Evolutionary conservation across 371 early-diverging fungal genomes (phyloP), one percentile per base, ranked within the genome.

Genomic region (Mucor circinelloides): DNA sequence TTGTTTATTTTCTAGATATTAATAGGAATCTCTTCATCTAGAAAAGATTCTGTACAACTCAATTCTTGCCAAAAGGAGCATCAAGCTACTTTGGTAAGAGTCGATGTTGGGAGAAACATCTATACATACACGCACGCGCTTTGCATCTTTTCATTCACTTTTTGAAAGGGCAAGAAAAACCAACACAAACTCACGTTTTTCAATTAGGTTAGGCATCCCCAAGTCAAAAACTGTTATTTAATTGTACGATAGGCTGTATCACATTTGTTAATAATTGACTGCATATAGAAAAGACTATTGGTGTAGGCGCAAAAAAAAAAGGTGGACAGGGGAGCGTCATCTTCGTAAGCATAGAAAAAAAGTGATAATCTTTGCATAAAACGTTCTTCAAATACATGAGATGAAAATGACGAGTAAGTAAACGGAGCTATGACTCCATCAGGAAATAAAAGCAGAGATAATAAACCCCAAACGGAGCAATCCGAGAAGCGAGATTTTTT

Each of bases 21-120:
- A 27, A 52, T 52, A 52, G 52, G 52, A 52, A 25, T 40, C 17
- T 17, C 5, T 40, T 40, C 17, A 17, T 17, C 13, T 25, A 52
- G 23, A 52, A 27, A 9, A 46, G 46, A 21, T 19, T 19, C 46
- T 46, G 46, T 46, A 46, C 46, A 21, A 46, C 46, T 46, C 46
- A 19, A 46, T 54, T 54, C 25, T 54, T 56, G 12, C 56, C 32
- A 32, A 56, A 56, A 56, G 56, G 56, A 56, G 56, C 56, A 56
- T n/a, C 56, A 56, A 56, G 56, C 32, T 56, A 56, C 56, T 56
- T 56, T 56, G 56, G 56, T 32, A 56, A 56, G 56, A 19, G 19
- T 40, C 56, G 3, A n/a, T 23, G 52, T 52, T 52, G 52, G 52
- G 32, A n/a, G 21, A 31, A 32, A 56, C 28, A 25, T 56, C 30